Evolutionary conservation across 1,139 yeast species (phyloP).

Genomic region (Yamadazyma oceani): DNA sequence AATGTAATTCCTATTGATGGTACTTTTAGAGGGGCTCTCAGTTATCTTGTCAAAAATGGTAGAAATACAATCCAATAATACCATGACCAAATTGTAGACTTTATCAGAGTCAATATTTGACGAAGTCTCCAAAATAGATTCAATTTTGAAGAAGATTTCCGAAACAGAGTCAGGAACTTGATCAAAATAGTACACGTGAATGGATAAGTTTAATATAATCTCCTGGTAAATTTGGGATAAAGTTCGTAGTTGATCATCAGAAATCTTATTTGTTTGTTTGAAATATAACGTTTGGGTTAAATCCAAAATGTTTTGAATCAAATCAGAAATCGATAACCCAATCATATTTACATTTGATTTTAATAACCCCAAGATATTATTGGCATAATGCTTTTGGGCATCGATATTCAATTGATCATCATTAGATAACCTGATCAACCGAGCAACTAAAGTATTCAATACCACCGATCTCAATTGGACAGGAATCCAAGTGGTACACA

Average conservation of each 20-base stretch:
- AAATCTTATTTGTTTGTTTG: slow-evolving; percentile 19
- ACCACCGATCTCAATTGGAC: slow-evolving; percentile 82
- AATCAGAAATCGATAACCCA: slow-evolving; percentile 86
- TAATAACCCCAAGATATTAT: slow-evolving; percentile 64
- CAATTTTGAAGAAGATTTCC: slow-evolving; percentile 49
- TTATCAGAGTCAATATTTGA: slow-evolving; percentile 16
- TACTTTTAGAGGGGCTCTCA: slow-evolving; percentile 24
- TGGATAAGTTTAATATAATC: slow-evolving; percentile 62
- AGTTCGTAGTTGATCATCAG: slow-evolving; percentile 22
- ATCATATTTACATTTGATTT: slow-evolving; percentile 80
- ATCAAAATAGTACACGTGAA: slow-evolving; percentile 74
- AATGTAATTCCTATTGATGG: slow-evolving; percentile 41
- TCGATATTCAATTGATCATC: slow-evolving; percentile 24
- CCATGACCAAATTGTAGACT: slow-evolving; percentile 26
- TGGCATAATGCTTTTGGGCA: slow-evolving; percentile 51
- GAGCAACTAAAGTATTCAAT: slow-evolving; percentile 43
- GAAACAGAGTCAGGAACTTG: slow-evolving; percentile 76
- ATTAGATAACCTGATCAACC: slow-evolving; percentile 25
- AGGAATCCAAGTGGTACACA: slow-evolving; percentile 78
- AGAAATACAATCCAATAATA: slow-evolving; percentile 33
- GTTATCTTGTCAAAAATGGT: slow-evolving; percentile 33
- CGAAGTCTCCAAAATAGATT: slow-evolving; percentile 29
- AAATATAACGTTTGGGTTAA: slow-evolving; percentile 55
- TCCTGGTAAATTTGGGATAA: slow-evolving; percentile 37
- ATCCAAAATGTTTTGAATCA: slow-evolving; percentile 60